Conservation (phyloP, 108 stramenopile genomes). For the Mediolabrus comicus region DNA sequence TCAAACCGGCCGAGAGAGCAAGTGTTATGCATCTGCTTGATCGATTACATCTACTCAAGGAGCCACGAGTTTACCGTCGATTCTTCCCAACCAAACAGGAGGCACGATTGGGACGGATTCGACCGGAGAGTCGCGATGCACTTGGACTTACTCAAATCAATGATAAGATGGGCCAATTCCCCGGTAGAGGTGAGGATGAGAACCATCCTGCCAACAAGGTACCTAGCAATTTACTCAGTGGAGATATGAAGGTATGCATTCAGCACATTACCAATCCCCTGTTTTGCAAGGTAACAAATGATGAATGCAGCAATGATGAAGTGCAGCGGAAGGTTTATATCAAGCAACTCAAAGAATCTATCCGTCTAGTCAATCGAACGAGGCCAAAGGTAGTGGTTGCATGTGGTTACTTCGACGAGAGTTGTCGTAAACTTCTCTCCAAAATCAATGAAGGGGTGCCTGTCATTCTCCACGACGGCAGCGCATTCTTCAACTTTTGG, state of each 20-base stretch:
- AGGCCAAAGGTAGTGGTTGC: conserved; percentile 81
- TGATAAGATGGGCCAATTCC: conserved; percentile 77
- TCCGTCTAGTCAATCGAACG: conserved; percentile 66
- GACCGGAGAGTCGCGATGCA: conserved; percentile 62
- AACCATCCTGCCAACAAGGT: conserved; percentile 32
- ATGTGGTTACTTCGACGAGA: conserved; percentile 52
- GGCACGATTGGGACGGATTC: conserved; percentile 59
- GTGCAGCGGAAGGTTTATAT: conserved; percentile 54
- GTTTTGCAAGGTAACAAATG: conserved; percentile 19
- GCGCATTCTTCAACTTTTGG: conserved; percentile 71
- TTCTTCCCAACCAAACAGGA: conserved; percentile 63
- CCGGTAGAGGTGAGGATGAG: conserved; percentile 36
- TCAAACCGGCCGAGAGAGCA: conserved; percentile 51
- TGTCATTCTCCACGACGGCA: conserved; percentile 70
- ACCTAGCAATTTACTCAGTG: conserved; percentile 9
- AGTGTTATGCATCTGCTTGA: conserved; percentile 80
- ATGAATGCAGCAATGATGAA: conserved; percentile 16
- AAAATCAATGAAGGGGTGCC: conserved; percentile 82
- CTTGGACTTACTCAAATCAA: conserved; percentile 82
- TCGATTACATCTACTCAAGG: conserved; percentile 59
- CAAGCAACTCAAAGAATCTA: conserved; percentile 68
- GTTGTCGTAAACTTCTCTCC: conserved; percentile 68
- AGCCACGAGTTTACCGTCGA: conserved; percentile 72
- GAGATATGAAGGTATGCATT: conserved; percentile 43
- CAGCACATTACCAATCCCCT: conserved; percentile 70